Conservation (phyloP, 2,329 filamentous ascomycete genomes). For the Xylaria sp. region DNA sequence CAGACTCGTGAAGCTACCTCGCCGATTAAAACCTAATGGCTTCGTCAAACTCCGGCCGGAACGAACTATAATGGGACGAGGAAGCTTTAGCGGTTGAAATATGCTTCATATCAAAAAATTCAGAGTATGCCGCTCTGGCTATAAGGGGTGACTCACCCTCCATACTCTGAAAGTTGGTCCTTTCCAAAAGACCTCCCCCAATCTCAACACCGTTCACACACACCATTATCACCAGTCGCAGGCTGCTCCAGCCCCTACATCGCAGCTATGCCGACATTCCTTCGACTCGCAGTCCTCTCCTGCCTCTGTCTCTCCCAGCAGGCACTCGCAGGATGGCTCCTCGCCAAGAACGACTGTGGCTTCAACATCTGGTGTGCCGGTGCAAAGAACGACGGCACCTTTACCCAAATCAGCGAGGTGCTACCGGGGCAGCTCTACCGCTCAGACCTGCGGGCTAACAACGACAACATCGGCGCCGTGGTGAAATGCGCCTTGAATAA, state of each 20-base stretch:
- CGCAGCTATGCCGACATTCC: neutral
- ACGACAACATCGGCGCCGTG: slow-evolving; percentile 42
- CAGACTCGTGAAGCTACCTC: neutral
- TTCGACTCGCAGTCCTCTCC: neutral
- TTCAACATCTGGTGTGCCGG: slow-evolving; percentile 39
- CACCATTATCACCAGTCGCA: neutral
- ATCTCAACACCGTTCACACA: neutral
- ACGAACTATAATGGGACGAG: neutral
- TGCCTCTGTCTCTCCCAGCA: slow-evolving; percentile 25
- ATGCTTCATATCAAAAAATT: no score
- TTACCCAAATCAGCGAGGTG: slow-evolving; percentile 12
- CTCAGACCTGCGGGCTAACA: slow-evolving; percentile 31
- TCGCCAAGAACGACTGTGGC: slow-evolving; percentile 37
- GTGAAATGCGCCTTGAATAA: slow-evolving; percentile 37
- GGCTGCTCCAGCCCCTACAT: neutral
- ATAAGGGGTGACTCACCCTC: neutral
- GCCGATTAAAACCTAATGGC: neutral
- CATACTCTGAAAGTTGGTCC: neutral
- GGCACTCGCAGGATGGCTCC: slow-evolving; percentile 28
- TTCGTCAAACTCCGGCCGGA: neutral
- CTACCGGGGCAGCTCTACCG: slow-evolving; percentile 14
- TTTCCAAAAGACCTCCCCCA: neutral
- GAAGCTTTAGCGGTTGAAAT: neutral
- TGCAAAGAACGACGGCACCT: slow-evolving; percentile 39
- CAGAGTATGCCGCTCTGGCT: neutral